Percentiles rank a stretch among this genome's conserved stretches.
phyloP scores from a whole-genome alignment of 345 rosid species.

The Murraya paniculata region DNA sequence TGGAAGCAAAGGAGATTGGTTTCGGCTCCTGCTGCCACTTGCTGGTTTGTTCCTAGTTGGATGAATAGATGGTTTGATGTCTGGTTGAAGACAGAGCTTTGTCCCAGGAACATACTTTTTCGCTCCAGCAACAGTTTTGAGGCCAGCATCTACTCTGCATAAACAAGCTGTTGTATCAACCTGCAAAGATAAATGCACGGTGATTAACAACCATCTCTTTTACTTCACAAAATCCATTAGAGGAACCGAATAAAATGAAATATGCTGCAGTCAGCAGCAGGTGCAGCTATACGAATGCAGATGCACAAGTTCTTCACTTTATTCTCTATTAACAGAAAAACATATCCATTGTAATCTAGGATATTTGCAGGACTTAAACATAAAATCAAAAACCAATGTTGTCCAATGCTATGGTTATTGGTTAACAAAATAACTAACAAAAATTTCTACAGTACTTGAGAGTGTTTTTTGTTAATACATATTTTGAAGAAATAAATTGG shows the following conservation, averaged over 20 bases:
- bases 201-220: not conserved
- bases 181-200: constrained; percentile 33
- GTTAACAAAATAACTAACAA: not conserved
- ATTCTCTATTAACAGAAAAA: not conserved
- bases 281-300: not conserved
- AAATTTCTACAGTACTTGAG: not conserved
- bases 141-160: constrained; percentile 74
- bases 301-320: not conserved
- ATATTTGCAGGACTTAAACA: not conserved
- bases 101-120: constrained; percentile 65
- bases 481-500: not conserved
- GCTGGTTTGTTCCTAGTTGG: constrained; percentile 55
- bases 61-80: constrained; percentile 69
- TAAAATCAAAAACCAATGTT: not conserved
- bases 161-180: constrained; percentile 75
- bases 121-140: constrained; percentile 72
- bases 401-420: not conserved
- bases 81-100: constrained; percentile 70
- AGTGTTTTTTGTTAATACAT: not conserved
- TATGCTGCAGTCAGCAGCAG: not conserved
- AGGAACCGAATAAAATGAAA: not conserved
- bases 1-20: constrained; percentile 68
- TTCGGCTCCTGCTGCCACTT: constrained; percentile 57
- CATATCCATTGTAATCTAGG: not conserved
- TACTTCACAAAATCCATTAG: not conserved